Base-by-base conservation (phyloP, 768 basidiomycete genomes). In the Kwoniella mangroviensis region DNA sequence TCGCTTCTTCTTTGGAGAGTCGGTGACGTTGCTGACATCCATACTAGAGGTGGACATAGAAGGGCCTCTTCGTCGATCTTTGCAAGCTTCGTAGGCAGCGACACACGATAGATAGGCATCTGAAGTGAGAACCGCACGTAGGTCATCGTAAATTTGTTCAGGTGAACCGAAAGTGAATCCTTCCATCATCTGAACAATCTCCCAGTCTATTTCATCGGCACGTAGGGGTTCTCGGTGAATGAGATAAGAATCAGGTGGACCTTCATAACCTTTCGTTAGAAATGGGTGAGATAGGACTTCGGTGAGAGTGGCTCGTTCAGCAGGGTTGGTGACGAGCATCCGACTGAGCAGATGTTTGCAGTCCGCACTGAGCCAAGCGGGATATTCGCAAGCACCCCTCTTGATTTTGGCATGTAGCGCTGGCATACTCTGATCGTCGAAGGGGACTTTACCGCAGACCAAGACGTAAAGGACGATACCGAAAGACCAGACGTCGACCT, bases 371-470 rank as follows among this genome's bases (percentile, higher is more conserved):
- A 98, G 86, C 97, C 97, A 99, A 2, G 92, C 92, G 0, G 96
- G 96, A 79, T 98, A 98, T 79, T 99, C 97, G 41, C 98, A 95
- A 51, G 94, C 85, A 0, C 97, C 96, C 4, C 95, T 89, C 83
- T 99, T 99, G 84, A 99, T 99, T 85, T 98, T 99, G 26, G 97
- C 97, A 81, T 98, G 97, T 63, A 99, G 85, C 0, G 97, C 97
- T 1, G 97, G 96, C 97, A 98, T 99, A 81, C 91, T 94, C 84
- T 98, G 94, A 82, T 99, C 97, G 78, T 99, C 97, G 81, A 99
- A 98, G 0, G 97, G 96, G 3, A 99, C 97, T 84, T 97, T 98
- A 58, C 97, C 97, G 80, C 96, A 99, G 0, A 99, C 95, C 62
- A 99, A 87, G 21, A 97, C 94, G 77, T 98, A 98, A 26, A 99